Evolutionary conservation across 2,329 filamentous ascomycete species (phyloP), one percentile per base, ranked within the genome.

Genomic region (Alternaria triticimaculans): DNA sequence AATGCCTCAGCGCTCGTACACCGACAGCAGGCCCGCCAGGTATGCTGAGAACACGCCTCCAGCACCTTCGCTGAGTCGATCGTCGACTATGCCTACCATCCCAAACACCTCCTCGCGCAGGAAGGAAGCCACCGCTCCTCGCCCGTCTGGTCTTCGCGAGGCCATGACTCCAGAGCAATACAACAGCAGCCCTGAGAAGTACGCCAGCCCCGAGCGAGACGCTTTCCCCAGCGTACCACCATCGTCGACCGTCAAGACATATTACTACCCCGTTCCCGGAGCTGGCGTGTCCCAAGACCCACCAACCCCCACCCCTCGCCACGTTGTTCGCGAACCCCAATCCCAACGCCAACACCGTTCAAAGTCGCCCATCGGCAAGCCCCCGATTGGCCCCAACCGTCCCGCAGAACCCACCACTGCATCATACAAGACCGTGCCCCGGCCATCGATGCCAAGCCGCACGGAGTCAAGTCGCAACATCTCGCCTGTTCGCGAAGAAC

Each of bases 81-180:
- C 82, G 26, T 77, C 84, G 54, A 84, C 81, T 1, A 83, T 82
- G 82, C 82, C 78, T 11, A 48, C 20, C 5, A 28, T 55, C 4
- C 61, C 69, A 10, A 68, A 68, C 30, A 33, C 73, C 21, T 71
- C 72, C 33, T 68, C 74, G n/a, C 72, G 75, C 56, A 71, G 74
- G 58, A 76, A 77, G 55, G 68, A 74, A 9, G 56, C 69, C 15
- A 62, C 63, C 30, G 62, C 55, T 11, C 21, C 69, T 43, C 76
- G 70, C 60, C 62, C 72, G 7, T 79, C 79, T 8, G 70, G 65
- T 23, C 69, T 80, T 5, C 78, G 78, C 51, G 74, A 73, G 46
- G 67, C 76, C 55, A 72, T 64, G 68, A 76, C 59, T 64, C 72
- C 56, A 49, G 72, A 59, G 60, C 76, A 68, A 20, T 65, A 64